Base-by-base conservation (phyloP, 495 filamentous ascomycete species). In the Lichina pygmaea region DNA sequence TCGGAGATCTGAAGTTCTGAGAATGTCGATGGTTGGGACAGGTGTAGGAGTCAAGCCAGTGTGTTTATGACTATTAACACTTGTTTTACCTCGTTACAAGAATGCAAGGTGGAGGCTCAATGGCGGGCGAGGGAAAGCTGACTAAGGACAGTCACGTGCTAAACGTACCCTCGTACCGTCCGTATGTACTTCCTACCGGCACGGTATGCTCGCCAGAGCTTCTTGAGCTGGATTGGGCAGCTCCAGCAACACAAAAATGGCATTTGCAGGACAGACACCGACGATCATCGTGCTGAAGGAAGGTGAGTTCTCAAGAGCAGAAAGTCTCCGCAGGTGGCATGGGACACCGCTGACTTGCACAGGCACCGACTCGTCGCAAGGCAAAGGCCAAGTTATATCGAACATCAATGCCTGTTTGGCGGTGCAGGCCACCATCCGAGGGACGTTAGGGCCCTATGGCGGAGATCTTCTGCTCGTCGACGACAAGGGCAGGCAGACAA, bases 251-350 rank as follows among this genome's bases (percentile, higher is more conserved):
- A 39, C 36, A 11, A 39, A 11, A 2, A 94, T 94, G 86, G 86
- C 84, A 58, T 97, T 95, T 67, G 83, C 82, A 61, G 89, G 86
- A 62, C 89, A 97, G 65, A 84, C 89, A 52, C 89, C 89, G 59
- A 97, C 91, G 49, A 97, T 97, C 58, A 81, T 97, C 58, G 91
- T 97, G 63, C 72, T 97, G 52, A 92, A 89, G 66, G 89, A 97
- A 66, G 86, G 86, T 92, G 53, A 50, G 78, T 67, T 58, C 49
- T 54, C 56, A 55, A 60, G 61, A 60, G 60, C 54, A 46, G 48
- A 48, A 45, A 13, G 8, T 43, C 32, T 44, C 17, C 0, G 50
- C 48, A 32, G 50, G 53, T 34, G 53, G 24, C 24, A 24, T 46
- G 32, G 15, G 33, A 32, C 12, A 43, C 30, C 33, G 41, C 37